Evolutionary conservation across 2,329 filamentous ascomycete genomes (phyloP), one percentile per base, ranked within the genome.

Genomic region (Rutstroemia sp.): DNA sequence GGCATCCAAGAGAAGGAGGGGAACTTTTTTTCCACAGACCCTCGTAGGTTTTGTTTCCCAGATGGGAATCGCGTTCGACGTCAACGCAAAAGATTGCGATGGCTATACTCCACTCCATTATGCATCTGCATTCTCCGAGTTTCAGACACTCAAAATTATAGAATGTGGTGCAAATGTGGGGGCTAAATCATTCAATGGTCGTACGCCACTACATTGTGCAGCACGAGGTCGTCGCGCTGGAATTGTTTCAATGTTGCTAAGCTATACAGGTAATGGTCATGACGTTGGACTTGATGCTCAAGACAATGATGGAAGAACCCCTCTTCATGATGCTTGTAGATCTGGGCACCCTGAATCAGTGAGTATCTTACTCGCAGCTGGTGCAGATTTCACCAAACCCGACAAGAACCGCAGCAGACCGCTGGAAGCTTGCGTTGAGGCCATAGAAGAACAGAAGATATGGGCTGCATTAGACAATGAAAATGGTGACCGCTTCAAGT

Each of bases 161-260:
- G 23, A 48, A n/a, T 52, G 46, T n/a, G 60, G 60, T 17, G 58
- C 48, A 6, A 48, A 60, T 5, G 19, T 51, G 7, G n/a, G 19
- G 37, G 41, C 16, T 6, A 25, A 42, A 42, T 50, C 61, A 12
- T 14, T 48, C 14, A 51, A 60, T 19, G 48, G 44, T 4, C 54
- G 37, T 9, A 60, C 57, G 3, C 53, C 54, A 9, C 41, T 63
- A 37, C 61, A 62, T 37, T 49, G 57, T 30, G 58, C 61, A 23
- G 51, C 60, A 23, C 48, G 56, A 14, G 51, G 46, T 7, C 27
- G 55, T 9, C 41, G 57, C 34, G 57, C 48, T 42, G 58, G 62
- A 30, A 42, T 53, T 37, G 52, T 77, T 17, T 72, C 73, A 1
- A 54, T 63, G 25, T 46, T 64, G 8, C 44, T 58, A 3, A n/a